Percentiles rank a stretch among this genome's conserved stretches.
Evolutionary conservation across 208 protist species (phyloP).

Genomic region (Crithidia bombi): DNA sequence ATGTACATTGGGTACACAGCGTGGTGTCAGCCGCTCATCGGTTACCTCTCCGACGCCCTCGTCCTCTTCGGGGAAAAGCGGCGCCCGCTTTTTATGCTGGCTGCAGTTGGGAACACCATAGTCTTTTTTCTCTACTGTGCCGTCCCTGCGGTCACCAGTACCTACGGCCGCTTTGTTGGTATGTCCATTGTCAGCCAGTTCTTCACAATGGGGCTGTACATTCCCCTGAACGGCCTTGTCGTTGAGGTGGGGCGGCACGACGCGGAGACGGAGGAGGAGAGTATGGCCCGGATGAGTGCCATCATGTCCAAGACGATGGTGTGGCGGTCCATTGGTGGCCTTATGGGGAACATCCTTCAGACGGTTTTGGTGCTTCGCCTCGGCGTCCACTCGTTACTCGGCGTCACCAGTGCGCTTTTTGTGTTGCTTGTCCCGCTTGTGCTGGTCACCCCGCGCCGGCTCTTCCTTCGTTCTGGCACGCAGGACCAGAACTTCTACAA

Average conservation of each 20-base stretch:
- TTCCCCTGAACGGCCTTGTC: conserved; percentile 56
- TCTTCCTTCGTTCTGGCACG: conserved; percentile 35
- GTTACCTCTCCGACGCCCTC: conserved; percentile 44
- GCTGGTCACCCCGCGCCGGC: conserved; percentile 19
- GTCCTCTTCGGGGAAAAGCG: conserved; percentile 44
- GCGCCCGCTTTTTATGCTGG: conserved; percentile 45
- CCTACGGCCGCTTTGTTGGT: conserved; percentile 28
- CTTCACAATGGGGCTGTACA: conserved; percentile 49
- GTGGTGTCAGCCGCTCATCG: conserved; percentile 40
- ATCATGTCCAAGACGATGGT: conserved; percentile 59
- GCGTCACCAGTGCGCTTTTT: conserved; percentile 32
- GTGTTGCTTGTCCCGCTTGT: conserved; percentile 34
- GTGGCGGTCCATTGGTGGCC: conserved; percentile 43
- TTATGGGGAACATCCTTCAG: conserved; percentile 41
- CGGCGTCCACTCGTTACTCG: conserved; percentile 23
- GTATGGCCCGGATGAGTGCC: conserved; percentile 41
- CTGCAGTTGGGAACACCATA: conserved; percentile 26
- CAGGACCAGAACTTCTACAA: conserved; percentile 28
- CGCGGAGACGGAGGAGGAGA: conserved; percentile 48
- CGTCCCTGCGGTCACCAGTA: conserved; percentile 2
- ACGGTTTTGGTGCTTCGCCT: conserved; percentile 19
- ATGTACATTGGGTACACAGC: conserved; percentile 41
- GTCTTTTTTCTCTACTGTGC: conserved; percentile 37
- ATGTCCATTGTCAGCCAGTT: conserved; percentile 38
- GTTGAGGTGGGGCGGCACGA: conserved; percentile 52